Evolutionary conservation across 208 protist species (phyloP), one percentile per base, ranked within the genome.

Genomic region (Tritrichomonas musculus): DNA sequence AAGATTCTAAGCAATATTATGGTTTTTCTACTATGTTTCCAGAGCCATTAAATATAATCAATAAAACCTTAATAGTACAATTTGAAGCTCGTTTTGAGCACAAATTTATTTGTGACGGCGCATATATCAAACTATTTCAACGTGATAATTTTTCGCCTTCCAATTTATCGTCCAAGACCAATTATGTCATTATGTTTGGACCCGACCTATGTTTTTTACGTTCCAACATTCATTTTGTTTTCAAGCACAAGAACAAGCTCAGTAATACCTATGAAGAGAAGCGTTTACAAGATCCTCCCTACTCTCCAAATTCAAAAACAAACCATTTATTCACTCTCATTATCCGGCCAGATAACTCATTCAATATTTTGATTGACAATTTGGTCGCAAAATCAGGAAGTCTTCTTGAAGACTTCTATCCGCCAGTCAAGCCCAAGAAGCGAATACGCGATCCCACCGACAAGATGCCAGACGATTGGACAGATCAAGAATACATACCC

Each of bases 141-240:
- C 5, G 9, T n/a, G 88, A 92, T 47, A 55, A 64, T 72, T 64
- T 49, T 49, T 14, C 33, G 5, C 50, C 36, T 36, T 57, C 30
- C 17, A 92, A 66, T 30, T 27, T 92, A 65, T 66, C 77, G 57
- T 93, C 66, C 60, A 69, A 92, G 36, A 95, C 95, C 27, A 93
- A 93, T 13, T 96, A 95, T 93, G 73, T 92, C 1, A 93, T 96
- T 39, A 95, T 96, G 95, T 96, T 96, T 73, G 95, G 95, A 14
- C 95, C 95, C 33, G 95, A 96, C 73, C 94, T 93, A 93, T 96
- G 95, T 65, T 94, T 77, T n/a, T 55, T 3, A 8, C 47, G 30
- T 8, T 60, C 93, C 44, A 95, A 96, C 65, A 75, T 95, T 44
- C 94, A 95, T 57, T 94, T 95, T 41, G 95, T 96, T 69, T 93